Conservation (phyloP, 2,329 filamentous ascomycete species). For the Fusarium setosum region DNA sequence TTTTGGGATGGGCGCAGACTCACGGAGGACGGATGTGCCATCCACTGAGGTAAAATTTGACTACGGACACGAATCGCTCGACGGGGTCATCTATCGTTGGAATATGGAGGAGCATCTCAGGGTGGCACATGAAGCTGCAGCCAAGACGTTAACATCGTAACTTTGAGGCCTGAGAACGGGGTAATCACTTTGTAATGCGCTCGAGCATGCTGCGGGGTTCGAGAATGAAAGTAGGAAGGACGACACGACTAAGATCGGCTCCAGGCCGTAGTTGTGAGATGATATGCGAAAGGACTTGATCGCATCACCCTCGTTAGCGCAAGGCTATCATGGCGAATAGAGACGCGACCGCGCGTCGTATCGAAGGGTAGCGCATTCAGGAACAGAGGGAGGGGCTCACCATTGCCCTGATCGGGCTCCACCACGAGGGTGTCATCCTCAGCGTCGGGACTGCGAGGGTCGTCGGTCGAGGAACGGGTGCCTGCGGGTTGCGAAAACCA, state of each 20-base stretch:
- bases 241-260: slow-evolving; percentile 93
- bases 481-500: slow-evolving; percentile 56
- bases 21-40: slow-evolving; percentile 99
- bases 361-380: slow-evolving; percentile 15
- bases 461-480: slow-evolving; percentile 68
- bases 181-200: slow-evolving; percentile 89
- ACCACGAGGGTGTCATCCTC: slow-evolving; percentile 83
- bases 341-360: slow-evolving; percentile 11
- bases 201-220: slow-evolving; percentile 98
- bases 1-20: slow-evolving; percentile 49
- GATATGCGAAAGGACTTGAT: slow-evolving; percentile 90
- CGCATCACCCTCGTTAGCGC: slow-evolving; percentile 26
- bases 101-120: slow-evolving; percentile 92
- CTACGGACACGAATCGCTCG: slow-evolving; percentile 90
- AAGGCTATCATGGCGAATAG: neutral
- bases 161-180: slow-evolving; percentile 9
- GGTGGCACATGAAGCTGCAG: slow-evolving; percentile 96
- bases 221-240: slow-evolving; percentile 96
- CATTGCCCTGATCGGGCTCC: slow-evolving; percentile 93
- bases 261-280: slow-evolving; percentile 97
- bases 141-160: slow-evolving; percentile 14
- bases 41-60: slow-evolving; percentile 97
- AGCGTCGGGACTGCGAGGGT: slow-evolving; percentile 54
- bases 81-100: slow-evolving; percentile 88
- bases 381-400: slow-evolving; percentile 57